These are phyloP conservation scores for Scytalidium lignicola DNA, from an alignment of 2,329 filamentous ascomycete genomes.

Conservation along the genomic window DNA sequence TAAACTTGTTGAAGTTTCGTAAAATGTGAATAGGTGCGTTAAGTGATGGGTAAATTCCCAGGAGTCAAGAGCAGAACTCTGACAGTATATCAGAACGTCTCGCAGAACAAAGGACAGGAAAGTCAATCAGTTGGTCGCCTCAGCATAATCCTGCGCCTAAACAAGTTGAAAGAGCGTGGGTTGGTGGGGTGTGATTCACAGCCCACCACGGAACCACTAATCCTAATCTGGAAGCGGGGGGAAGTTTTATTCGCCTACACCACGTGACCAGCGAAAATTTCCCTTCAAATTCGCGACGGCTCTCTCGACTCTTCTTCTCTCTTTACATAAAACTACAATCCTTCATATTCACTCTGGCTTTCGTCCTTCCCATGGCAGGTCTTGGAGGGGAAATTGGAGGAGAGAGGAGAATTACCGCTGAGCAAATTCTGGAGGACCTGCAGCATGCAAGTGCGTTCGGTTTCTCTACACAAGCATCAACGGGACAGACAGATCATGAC, in stretches of 20 bases:
- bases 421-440: slow-evolving; percentile 56
- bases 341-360: slow-evolving; percentile 1
- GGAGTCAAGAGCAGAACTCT: neutral
- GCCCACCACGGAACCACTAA: neutral
- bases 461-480: slow-evolving; percentile 7
- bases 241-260: neutral
- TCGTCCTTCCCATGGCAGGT: slow-evolving; percentile 39
- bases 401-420: slow-evolving; percentile 45
- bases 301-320: neutral
- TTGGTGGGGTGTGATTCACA: slow-evolving; percentile 3
- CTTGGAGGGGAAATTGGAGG: slow-evolving; percentile 66
- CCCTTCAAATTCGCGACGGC: neutral
- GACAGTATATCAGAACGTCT: neutral
- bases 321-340: slow-evolving; percentile 1
- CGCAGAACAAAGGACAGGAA: neutral
- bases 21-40: slow-evolving; percentile 3
- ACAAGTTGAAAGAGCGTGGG: too few species aligned
- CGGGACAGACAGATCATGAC: slow-evolving; percentile 3
- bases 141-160: too few species aligned
- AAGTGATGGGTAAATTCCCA: slow-evolving; percentile 1
- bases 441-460: slow-evolving; percentile 27
- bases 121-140: neutral
- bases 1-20: slow-evolving; percentile 6
- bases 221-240: neutral
- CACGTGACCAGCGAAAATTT: neutral